Evolutionary conservation across 352 stramenopile species (phyloP).

Genomic region (Aphanomyces invadans): DNA sequence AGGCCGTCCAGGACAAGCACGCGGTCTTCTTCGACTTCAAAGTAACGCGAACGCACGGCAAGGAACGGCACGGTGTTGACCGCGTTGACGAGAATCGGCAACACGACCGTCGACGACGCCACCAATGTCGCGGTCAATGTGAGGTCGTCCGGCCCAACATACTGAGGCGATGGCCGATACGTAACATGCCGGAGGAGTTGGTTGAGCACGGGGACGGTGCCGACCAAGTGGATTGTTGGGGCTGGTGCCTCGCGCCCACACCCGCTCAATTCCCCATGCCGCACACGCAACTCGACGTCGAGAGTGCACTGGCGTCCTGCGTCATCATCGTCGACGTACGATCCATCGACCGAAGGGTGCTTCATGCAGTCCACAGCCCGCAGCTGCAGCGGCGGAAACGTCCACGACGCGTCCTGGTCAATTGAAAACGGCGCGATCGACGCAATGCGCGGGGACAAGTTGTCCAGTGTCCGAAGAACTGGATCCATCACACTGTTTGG

Average conservation of each 20-base stretch:
- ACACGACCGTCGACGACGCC: slow-evolving; percentile 18
- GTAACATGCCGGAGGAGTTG: slow-evolving; percentile 30
- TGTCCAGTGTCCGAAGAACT: slow-evolving; percentile 34
- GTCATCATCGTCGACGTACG: too few species aligned
- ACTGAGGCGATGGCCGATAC: slow-evolving; percentile 41
- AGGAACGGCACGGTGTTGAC: slow-evolving; percentile 70
- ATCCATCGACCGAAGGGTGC: too few species aligned
- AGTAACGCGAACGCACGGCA: slow-evolving; percentile 30
- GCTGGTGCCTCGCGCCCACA: background rate
- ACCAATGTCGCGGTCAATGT: slow-evolving; percentile 29
- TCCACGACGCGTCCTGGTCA: slow-evolving; percentile 35
- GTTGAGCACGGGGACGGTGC: slow-evolving; percentile 34
- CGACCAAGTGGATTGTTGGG: slow-evolving; percentile 26
- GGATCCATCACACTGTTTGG: slow-evolving; percentile 27
- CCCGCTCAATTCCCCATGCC: background rate
- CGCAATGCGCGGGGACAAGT: slow-evolving; percentile 36
- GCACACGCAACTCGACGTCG: background rate
- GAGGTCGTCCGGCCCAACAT: slow-evolving; percentile 40
- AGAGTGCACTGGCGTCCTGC: too few species aligned
- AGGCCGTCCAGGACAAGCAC: slow-evolving; percentile 42
- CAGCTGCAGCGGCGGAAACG: slow-evolving; percentile 35
- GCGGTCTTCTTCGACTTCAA: slow-evolving; percentile 47
- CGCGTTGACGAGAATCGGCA: slow-evolving; percentile 43
- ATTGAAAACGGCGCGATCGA: slow-evolving; percentile 37
- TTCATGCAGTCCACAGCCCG: slow-evolving; percentile 30